Percentiles rank a stretch among this genome's conserved stretches.
Evolutionary conservation across 2,329 filamentous ascomycete genomes (phyloP).

Genomic region (Alternaria rosae): DNA sequence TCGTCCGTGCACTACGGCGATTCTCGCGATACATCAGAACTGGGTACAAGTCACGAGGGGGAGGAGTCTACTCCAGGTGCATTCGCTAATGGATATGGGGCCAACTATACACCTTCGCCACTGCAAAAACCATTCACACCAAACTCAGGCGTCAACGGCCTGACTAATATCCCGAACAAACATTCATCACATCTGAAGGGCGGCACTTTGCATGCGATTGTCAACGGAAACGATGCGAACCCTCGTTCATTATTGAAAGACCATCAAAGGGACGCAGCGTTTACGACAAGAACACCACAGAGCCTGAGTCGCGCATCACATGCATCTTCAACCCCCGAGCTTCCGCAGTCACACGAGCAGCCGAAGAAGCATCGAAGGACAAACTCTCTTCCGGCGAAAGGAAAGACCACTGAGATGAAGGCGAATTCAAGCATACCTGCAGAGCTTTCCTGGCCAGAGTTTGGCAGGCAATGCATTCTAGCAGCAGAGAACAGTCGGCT

Average conservation of each 20-base stretch:
- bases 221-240: constrained; percentile 19
- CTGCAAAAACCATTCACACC: constrained; percentile 37
- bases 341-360: constrained; percentile 32
- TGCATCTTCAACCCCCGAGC: constrained; percentile 43
- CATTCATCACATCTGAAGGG: constrained; percentile 21
- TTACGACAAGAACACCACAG: constrained; percentile 33
- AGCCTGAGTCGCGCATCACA: constrained; percentile 33
- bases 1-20: constrained; percentile 52
- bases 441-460: constrained; percentile 74
- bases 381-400: constrained; percentile 28
- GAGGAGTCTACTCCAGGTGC: constrained; percentile 42
- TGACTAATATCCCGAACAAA: constrained; percentile 16
- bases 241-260: constrained; percentile 19
- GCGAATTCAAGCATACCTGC: constrained; percentile 86
- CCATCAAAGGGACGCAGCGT: constrained; percentile 19
- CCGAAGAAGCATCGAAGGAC: constrained; percentile 27
- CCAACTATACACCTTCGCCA: constrained; percentile 40
- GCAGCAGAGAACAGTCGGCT: constrained; percentile 89
- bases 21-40: constrained; percentile 46
- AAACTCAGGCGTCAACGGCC: constrained; percentile 26
- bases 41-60: constrained; percentile 42
- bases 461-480: constrained; percentile 88
- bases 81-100: constrained; percentile 36
- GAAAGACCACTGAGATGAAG: constrained; percentile 34
- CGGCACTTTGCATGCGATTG: constrained; percentile 11